Conservation (phyloP, 768 basidiomycete species). For the Naganishia friedmannii region DNA sequence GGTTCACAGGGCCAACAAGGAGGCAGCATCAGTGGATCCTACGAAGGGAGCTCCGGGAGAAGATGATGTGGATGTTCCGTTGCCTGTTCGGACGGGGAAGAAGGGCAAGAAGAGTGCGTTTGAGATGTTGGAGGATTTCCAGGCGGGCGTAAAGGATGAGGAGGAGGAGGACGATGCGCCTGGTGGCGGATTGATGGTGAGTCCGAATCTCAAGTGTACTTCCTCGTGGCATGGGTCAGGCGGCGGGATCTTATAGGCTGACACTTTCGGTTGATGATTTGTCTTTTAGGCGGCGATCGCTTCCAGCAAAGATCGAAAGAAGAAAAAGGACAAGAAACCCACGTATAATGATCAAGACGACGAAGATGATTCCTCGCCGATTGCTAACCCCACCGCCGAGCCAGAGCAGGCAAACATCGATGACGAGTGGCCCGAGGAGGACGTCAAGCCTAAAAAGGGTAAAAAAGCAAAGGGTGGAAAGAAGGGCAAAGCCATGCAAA, state of each 20-base stretch:
- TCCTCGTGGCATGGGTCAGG: too few species aligned
- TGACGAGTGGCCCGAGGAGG: slow-evolving; percentile 70
- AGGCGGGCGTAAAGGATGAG: slow-evolving; percentile 41
- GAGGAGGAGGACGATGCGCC: slow-evolving; percentile 39
- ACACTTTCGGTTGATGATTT: neutral
- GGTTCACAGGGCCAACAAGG: slow-evolving; percentile 49
- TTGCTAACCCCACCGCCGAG: slow-evolving; percentile 43
- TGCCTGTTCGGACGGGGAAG: slow-evolving; percentile 26
- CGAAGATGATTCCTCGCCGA: slow-evolving; percentile 40
- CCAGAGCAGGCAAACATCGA: slow-evolving; percentile 53
- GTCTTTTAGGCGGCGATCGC: slow-evolving; percentile 37
- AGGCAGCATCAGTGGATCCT: slow-evolving; percentile 37
- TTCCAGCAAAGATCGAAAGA: slow-evolving; percentile 60
- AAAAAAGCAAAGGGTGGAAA: slow-evolving; percentile 32
- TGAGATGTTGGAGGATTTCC: slow-evolving; percentile 38
- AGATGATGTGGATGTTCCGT: slow-evolving; percentile 34
- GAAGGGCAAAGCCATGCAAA: slow-evolving; percentile 59
- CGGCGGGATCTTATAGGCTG: neutral
- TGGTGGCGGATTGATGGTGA: slow-evolving; percentile 45
- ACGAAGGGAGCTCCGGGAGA: slow-evolving; percentile 9
- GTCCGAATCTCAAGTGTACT: neutral
- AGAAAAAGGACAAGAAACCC: slow-evolving; percentile 56
- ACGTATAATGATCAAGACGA: slow-evolving; percentile 26
- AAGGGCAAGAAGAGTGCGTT: slow-evolving; percentile 33
- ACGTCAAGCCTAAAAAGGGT: slow-evolving; percentile 60